Base-by-base conservation (phyloP, 495 filamentous ascomycete genomes). In the Rhypophila decipiens region DNA sequence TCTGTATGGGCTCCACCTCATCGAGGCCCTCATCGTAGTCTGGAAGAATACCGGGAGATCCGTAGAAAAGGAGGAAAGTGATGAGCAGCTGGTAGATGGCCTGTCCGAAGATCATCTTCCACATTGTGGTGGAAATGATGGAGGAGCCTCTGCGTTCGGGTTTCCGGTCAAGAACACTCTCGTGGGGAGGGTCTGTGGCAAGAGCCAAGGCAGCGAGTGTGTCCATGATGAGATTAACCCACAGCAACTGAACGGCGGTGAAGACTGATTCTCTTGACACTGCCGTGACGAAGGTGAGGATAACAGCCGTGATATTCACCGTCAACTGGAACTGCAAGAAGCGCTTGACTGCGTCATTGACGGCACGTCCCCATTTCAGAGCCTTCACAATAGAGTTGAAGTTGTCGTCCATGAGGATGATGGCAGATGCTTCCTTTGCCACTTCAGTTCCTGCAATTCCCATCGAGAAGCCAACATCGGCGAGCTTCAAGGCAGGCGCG, bases 171-270 rank as follows among this genome's bases (percentile, higher is more conserved):
- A 95, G 68, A 37, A 94, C 86, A 45, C 83, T 82, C 34, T 85
- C 82, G 0, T 82, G 83, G 21, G 88, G 88, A 24, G 85, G 84
- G 54, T 95, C 88, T 5, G 88, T 95, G 10, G 88, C 89, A 38
- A 95, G 73, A 22, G 88, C 88, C 12, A 95, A 72, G 13, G 88
- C 88, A 21, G 88, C 88, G 51, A 95, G 87, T 0, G 88, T 93
- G 53, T 95, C 88, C 89, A 95, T 95, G 63, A 95, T 94, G 50
- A 95, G 72, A 53, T 95, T 95, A 52, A 95, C 86, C 88, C 88
- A 95, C 13, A 95, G 75, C 20, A 95, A 74, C 68, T 95, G 88
- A 15, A 95, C 88, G 7, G 88, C 87, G 4, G 77, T 91, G 24
- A 95, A 70, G 39, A 94, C 88, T 39, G 87, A 86, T 23, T 74